phyloP scores from a whole-genome alignment of 75 land plant species.

The Larix kaempferi region DNA sequence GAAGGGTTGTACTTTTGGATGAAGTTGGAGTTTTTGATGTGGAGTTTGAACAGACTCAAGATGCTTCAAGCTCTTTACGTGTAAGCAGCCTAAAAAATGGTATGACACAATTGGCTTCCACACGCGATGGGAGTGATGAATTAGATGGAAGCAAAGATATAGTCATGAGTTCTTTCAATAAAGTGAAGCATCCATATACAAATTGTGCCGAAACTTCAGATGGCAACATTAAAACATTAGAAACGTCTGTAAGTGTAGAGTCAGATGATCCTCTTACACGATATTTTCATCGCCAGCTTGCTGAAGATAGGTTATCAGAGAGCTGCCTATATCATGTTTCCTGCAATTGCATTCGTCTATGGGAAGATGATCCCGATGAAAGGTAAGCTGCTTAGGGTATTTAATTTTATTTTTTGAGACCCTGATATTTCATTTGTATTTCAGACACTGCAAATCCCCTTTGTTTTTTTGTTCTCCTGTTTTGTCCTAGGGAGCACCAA shows the following conservation, averaged over 20 bases:
- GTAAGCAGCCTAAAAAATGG: not conserved
- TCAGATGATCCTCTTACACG: slow-evolving; percentile 14
- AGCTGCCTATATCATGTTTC: slow-evolving; percentile 19
- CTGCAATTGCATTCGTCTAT: slow-evolving; percentile 36
- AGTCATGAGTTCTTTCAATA: not conserved
- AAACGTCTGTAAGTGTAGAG: not conserved
- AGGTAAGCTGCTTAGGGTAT: slow-evolving; percentile 16
- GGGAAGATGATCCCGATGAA: slow-evolving; percentile 20
- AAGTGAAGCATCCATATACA: slow-evolving; percentile 3
- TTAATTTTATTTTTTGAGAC: not conserved
- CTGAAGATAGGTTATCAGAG: slow-evolving; percentile 28
- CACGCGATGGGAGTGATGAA: not conserved
- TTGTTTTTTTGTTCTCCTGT: not conserved
- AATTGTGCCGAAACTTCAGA: slow-evolving; percentile 5
- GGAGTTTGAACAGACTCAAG: not conserved
- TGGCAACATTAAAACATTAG: not conserved
- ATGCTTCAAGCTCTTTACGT: slow-evolving; percentile 3
- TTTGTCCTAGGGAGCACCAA: not conserved
- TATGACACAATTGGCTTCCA: not conserved
- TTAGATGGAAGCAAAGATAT: not conserved
- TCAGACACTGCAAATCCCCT: not conserved
- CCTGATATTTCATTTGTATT: not conserved
- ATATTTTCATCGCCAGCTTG: slow-evolving; percentile 33
- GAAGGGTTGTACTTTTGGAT: slow-evolving; percentile 21
- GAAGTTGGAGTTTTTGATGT: not conserved